A percentile compares a stretch with the other conserved stretches of the same genome.
Evolutionary conservation across 2,329 filamentous ascomycete species (phyloP).

Genomic region (Sporothrix mexicana): DNA sequence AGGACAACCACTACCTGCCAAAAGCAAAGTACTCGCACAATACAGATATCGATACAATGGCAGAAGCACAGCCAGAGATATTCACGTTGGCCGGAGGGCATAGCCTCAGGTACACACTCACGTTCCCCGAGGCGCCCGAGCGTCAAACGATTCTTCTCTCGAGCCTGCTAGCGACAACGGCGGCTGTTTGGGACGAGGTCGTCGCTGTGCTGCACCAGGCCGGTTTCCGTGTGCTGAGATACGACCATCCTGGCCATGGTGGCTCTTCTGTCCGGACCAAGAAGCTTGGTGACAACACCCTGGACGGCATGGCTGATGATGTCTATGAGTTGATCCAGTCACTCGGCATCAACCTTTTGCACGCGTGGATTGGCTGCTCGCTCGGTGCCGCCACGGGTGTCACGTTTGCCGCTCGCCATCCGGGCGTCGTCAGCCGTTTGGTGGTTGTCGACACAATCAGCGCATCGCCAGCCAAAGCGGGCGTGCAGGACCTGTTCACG

Average conservation of each 20-base stretch:
- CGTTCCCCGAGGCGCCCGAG: conserved; percentile 19
- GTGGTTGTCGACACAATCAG: conserved; percentile 51
- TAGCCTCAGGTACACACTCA: conserved; percentile 28
- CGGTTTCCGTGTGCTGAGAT: conserved; percentile 51
- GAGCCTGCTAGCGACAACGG: conserved; percentile 49
- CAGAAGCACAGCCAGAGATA: background rate
- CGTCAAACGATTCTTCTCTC: conserved; percentile 48
- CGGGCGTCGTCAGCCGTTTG: conserved; percentile 47
- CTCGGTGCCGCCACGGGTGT: conserved; percentile 52
- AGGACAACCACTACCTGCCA: no score
- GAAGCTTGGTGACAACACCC: conserved; percentile 45
- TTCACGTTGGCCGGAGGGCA: conserved; percentile 32
- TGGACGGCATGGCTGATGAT: conserved; percentile 49
- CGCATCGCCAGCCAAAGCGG: conserved; percentile 48
- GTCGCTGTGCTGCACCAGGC: conserved; percentile 44
- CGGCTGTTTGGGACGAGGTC: conserved; percentile 50
- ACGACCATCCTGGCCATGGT: conserved; percentile 53
- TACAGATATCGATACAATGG: background rate
- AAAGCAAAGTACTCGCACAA: background rate
- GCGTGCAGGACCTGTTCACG: conserved; percentile 46
- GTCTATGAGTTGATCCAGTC: conserved; percentile 45
- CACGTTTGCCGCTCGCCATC: conserved; percentile 49
- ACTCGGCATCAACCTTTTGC: conserved; percentile 42
- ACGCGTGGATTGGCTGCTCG: conserved; percentile 53
- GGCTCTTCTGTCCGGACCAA: conserved; percentile 45